phyloP scores from a whole-genome alignment of 2,329 filamentous ascomycete species.

The Tolypocladium album region DNA sequence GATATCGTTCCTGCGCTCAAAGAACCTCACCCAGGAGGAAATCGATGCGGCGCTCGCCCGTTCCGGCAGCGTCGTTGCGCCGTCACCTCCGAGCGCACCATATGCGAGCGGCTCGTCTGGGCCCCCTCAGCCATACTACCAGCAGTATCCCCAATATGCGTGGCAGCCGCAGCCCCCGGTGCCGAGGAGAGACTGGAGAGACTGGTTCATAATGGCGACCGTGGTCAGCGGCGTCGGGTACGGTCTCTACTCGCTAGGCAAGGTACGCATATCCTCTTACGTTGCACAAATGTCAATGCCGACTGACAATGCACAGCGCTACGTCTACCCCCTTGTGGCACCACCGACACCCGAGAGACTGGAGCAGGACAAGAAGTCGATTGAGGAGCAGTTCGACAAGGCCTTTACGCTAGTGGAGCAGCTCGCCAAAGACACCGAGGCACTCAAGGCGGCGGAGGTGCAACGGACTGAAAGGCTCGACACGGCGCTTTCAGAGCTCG shows the following conservation, averaged over 20 bases:
- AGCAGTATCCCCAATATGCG: constrained; percentile 38
- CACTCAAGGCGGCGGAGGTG: constrained; percentile 78
- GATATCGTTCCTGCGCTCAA: constrained; percentile 85
- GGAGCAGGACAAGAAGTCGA: constrained; percentile 84
- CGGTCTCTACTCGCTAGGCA: constrained; percentile 77
- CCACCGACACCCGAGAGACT: constrained; percentile 90
- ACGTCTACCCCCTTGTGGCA: constrained; percentile 80
- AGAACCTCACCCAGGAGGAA: constrained; percentile 95
- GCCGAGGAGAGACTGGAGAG: constrained; percentile 85
- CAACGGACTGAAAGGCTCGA: constrained; percentile 77
- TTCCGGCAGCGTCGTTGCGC: constrained; percentile 41
- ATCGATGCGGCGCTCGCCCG: constrained; percentile 76
- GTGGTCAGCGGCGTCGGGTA: constrained; percentile 85
- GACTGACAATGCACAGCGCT: constrained; percentile 47
- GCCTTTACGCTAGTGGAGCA: constrained; percentile 89
- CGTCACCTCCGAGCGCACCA: constrained; percentile 27
- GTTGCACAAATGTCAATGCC: not conserved
- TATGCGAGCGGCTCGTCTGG: constrained; percentile 31
- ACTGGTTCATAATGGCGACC: constrained; percentile 99
- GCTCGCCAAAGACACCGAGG: constrained; percentile 78
- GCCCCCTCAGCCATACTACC: constrained; percentile 34
- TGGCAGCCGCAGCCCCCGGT: constrained; percentile 50
- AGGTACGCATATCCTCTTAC: constrained; percentile 40
- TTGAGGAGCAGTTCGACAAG: constrained; percentile 88
- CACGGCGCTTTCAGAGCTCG: constrained; percentile 69